phyloP scores from a whole-genome alignment of 176 grass and related monocot species.

The Avena insularis region DNA sequence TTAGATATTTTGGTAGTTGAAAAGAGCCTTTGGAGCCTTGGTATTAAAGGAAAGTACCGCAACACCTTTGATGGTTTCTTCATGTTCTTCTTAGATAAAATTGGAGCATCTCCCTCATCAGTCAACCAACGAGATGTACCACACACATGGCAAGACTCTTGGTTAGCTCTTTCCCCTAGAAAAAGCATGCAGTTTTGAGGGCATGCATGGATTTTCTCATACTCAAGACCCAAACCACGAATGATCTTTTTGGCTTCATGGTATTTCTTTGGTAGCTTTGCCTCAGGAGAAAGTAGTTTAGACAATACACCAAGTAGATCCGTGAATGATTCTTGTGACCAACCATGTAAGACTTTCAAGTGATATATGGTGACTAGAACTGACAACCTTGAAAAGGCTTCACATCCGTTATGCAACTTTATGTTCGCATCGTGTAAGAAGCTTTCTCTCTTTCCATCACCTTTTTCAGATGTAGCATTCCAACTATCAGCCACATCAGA shows the following conservation, averaged over 20 bases:
- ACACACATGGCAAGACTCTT: constrained; percentile 18
- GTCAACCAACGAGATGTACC: neutral
- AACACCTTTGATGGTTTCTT: constrained; percentile 39
- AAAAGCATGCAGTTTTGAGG: constrained; percentile 35
- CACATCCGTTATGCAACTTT: neutral
- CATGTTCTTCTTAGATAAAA: neutral
- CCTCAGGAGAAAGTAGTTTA: neutral
- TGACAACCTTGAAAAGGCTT: neutral
- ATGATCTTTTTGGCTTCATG: constrained; percentile 44
- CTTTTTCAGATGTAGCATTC: neutral
- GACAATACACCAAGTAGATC: neutral
- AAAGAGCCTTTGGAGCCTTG: constrained; percentile 36
- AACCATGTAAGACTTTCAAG: neutral
- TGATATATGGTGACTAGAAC: constrained; percentile 22
- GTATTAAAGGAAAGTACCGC: constrained; percentile 45
- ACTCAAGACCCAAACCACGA: neutral
- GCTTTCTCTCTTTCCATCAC: neutral
- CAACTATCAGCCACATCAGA: neutral
- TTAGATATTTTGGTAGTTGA: neutral
- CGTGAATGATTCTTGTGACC: constrained; percentile 20
- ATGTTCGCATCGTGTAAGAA: neutral
- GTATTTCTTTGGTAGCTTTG: constrained; percentile 22
- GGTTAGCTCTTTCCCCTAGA: neutral
- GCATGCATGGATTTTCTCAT: constrained; percentile 47
- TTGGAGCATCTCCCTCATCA: neutral